A percentile compares a stretch with the other conserved stretches of the same genome.
phyloP scores from a whole-genome alignment of 2,329 filamentous ascomycete genomes.

The Mycogone perniciosa region DNA sequence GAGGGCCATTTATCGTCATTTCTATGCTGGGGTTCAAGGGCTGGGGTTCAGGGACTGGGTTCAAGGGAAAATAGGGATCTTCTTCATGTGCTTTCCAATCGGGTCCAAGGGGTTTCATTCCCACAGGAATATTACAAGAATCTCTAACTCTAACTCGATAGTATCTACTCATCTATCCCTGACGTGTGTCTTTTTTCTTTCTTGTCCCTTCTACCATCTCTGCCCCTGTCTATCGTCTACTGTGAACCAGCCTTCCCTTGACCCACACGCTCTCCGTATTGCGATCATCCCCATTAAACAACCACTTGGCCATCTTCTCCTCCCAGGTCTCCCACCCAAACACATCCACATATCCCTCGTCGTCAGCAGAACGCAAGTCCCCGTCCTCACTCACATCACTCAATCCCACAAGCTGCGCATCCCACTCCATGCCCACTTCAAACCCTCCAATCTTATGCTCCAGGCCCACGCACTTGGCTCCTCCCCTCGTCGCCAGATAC shows the following conservation, averaged over 20 bases:
- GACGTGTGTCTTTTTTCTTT: not conserved
- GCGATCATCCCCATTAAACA: constrained; percentile 87
- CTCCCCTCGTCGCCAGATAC: constrained; percentile 82
- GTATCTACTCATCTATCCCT: not conserved
- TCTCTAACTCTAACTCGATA: not conserved
- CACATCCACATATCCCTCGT: constrained; percentile 67
- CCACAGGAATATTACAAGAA: not conserved
- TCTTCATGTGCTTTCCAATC: no score
- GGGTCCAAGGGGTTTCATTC: no score
- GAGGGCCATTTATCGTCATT: no score
- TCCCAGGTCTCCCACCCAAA: constrained; percentile 92
- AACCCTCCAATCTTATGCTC: constrained; percentile 69
- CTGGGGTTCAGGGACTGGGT: no score
- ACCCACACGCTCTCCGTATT: constrained; percentile 91
- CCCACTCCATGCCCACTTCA: constrained; percentile 80
- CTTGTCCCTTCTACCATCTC: not conserved
- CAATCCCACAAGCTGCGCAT: constrained; percentile 76
- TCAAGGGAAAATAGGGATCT: no score
- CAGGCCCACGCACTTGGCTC: constrained; percentile 74
- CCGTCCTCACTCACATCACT: constrained; percentile 33
- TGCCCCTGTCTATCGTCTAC: constrained; percentile 2
- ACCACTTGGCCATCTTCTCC: constrained; percentile 85
- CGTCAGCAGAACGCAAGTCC: constrained; percentile 20
- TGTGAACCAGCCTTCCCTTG: constrained; percentile 71
- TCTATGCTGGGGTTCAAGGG: no score